Percentiles rank a stretch among this genome's conserved stretches.
Evolutionary conservation across 2,329 filamentous ascomycete species (phyloP).

Genomic region (Penicillium griseofulvum): DNA sequence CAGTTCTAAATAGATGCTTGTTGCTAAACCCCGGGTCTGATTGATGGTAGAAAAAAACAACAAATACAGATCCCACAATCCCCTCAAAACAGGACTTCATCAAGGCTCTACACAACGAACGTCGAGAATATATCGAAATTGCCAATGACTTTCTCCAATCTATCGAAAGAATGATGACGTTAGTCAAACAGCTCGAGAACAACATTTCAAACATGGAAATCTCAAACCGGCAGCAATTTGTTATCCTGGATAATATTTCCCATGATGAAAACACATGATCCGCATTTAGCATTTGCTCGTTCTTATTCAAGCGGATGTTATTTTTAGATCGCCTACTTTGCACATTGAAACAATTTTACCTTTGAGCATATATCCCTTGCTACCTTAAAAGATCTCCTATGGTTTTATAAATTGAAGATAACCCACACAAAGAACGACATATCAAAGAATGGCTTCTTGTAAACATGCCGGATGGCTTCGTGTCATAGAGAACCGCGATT

Average conservation of each 20-base stretch:
- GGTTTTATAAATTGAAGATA: background rate
- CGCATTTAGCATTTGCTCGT: no score
- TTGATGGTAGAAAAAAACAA: no score
- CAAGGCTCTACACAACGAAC: background rate
- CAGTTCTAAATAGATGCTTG: background rate
- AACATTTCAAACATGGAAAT: background rate
- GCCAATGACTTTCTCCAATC: background rate
- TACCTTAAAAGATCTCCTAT: background rate
- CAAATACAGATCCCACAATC: background rate
- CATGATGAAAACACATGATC: background rate
- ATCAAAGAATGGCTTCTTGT: conserved; percentile 6
- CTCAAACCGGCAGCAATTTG: background rate
- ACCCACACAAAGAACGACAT: background rate
- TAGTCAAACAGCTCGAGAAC: background rate
- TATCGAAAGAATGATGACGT: background rate
- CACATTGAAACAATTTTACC: background rate
- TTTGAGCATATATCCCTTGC: background rate
- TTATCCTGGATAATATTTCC: background rate
- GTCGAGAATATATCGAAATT: conserved; percentile 1
- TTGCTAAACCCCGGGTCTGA: no score
- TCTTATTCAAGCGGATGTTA: background rate
- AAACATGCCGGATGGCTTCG: conserved; percentile 10
- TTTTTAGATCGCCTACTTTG: background rate
- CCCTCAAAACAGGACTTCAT: background rate
- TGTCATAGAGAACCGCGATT: conserved; percentile 3